Evolutionary conservation across 1,139 yeast species (phyloP), one percentile per base, ranked within the genome.

Genomic region (Kurtzmaniella quercitrusa): DNA sequence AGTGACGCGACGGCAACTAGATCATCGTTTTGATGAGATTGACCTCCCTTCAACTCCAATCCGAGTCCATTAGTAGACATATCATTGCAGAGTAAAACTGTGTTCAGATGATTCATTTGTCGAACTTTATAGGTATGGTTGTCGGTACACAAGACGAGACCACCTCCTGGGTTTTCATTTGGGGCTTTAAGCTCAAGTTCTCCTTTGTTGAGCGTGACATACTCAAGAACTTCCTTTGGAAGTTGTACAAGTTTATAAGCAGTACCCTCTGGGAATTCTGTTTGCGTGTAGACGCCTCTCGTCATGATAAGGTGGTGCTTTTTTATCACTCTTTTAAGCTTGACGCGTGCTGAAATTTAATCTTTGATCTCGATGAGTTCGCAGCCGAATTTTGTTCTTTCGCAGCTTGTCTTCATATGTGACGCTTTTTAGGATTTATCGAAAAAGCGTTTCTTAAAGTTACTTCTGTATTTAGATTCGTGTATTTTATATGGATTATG

Each of bases 21-120:
- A 21, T 39, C 46, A 42, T 50, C 47, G 34, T 43, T 34, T 26
- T 38, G n/a, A 34, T 34, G n/a, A 19, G 23, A 7, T 5, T 34
- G 23, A 19, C 3, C 17, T 16, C 33, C 26, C 8, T 39, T 38
- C 28, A 17, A 19, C 20, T 21, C 42, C 42, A 7, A 42, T 6
- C 35, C 26, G 8, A 42, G 41, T 16, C 40, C 38, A 41, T 56
- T 59, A 30, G 53, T 43, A n/a, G 52, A 50, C 53, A 56, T 47
- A 40, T 67, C 62, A 28, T 69, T 64, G 59, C 80, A 61, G 28
- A 89, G 52, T 51, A 88, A 60, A 11, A 86, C 82, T 1, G 94
- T 77, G 59, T 91, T 89, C 8, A 96, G 86, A 60, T 91, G 97
- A 57, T 88, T 87, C 71, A 87, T 83, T 53, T 85, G 91, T 39